Percentiles rank a stretch among this genome's conserved stretches.
phyloP scores from a whole-genome alignment of 257 asterid genomes.

The Nicotiana obtusifolia region DNA sequence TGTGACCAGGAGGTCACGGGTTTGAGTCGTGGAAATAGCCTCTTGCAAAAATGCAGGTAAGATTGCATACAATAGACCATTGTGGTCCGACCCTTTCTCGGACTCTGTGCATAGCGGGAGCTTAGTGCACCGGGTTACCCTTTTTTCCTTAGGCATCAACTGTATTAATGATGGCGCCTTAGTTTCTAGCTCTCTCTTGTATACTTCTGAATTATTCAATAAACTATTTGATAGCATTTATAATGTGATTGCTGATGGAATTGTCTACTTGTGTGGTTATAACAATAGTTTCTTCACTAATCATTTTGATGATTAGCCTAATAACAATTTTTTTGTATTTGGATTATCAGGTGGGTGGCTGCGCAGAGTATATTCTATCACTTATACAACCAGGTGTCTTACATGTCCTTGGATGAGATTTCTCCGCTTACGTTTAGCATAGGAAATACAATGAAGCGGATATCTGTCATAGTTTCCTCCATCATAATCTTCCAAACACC shows the following conservation, averaged over 20 bases:
- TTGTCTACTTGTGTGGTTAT: not conserved
- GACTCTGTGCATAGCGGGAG: too few species aligned
- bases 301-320: not conserved
- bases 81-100: too few species aligned
- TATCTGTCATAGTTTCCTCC: conserved; percentile 21
- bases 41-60: too few species aligned
- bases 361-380: conserved; percentile 25
- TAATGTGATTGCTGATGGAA: not conserved
- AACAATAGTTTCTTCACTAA: not conserved
- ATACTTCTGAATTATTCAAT: too few species aligned
- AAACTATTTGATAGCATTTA: too few species aligned
- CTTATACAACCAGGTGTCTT: conserved; percentile 19
- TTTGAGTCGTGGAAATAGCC: too few species aligned
- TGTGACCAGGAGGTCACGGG: too few species aligned
- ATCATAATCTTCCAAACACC: conserved; percentile 21
- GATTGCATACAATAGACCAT: too few species aligned
- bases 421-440: conserved; percentile 20
- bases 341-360: conserved; percentile 17
- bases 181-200: too few species aligned
- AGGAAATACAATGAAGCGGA: conserved; percentile 23
- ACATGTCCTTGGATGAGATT: conserved; percentile 21
- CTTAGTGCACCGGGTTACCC: too few species aligned
- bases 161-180: too few species aligned
- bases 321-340: too few species aligned
- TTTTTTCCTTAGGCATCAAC: not conserved